Base-by-base conservation (phyloP, 1,284 basidiomycete species). In the Moesziomyces antarcticus region DNA sequence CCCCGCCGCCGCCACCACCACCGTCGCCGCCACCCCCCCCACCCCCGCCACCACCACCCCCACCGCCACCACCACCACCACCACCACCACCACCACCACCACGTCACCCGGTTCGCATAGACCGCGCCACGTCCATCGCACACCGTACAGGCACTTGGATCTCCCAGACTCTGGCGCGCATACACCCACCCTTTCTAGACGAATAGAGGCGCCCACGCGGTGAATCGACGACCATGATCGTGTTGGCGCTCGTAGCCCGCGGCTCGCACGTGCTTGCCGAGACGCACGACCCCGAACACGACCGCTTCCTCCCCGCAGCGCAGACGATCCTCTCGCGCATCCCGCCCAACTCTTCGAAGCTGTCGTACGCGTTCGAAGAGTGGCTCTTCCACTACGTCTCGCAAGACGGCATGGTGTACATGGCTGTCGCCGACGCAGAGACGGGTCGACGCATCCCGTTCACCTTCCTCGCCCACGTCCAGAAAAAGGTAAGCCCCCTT, bases 241-340 rank as follows among this genome's bases (percentile, higher is more conserved):
- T 81, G n/a, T 67, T 83, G 7, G 80, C 82, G 5, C 63, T 83
- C 9, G 75, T 83, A 5, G 79, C 82, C n/a, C 58, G 50, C 20
- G 75, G 71, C 16, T 56, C 71, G 16, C 50, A 58, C 22, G 69
- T 82, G 37, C 59, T 82, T 14, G 62, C 54, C n/a, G 78, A 81
- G 53, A 67, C 78, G 21, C 78, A 81, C 58, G 72, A 79, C 25
- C 50, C 68, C 2, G 65, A 67, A 7, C 72, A 82, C 42, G 73
- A 68, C 42, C 79, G 78, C 8, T 83, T 83, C 65, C 52, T 83
- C 1, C 52, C 58, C 0, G 95, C 96, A 18, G 93, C 92, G 8
- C 91, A 94, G 78, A 93, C 92, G 0, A 97, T 98, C 76, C 87
- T 99, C 16, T 91, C 91, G 44, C 96, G 96, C 87, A 97, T 98